Percentiles rank a stretch among this genome's conserved stretches.
These are phyloP conservation scores for Diaporthe sp. DNA, from an alignment of 2,329 filamentous ascomycete species.

Conservation along the genomic window DNA sequence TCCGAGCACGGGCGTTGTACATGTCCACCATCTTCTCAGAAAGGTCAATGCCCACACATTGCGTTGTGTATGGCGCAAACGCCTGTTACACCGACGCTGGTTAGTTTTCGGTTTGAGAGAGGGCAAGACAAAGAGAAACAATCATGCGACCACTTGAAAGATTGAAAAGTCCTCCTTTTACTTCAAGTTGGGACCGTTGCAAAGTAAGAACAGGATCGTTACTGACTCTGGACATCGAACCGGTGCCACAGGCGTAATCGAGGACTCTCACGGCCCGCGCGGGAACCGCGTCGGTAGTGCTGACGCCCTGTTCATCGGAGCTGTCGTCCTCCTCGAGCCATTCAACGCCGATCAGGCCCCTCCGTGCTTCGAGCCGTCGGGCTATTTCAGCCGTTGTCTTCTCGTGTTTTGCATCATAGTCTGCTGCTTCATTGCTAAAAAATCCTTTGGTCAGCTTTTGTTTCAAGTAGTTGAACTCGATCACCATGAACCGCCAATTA, in stretches of 20 bases:
- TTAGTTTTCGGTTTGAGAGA: background rate
- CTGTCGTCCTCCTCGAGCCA: slow-evolving; percentile 62
- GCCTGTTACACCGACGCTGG: slow-evolving; percentile 56
- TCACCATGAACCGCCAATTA: background rate
- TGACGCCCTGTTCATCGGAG: slow-evolving; percentile 50
- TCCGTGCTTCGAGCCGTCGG: slow-evolving; percentile 64
- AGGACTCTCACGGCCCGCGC: slow-evolving; percentile 66
- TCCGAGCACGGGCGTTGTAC: slow-evolving; percentile 74
- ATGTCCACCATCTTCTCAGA: slow-evolving; percentile 78
- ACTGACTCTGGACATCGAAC: slow-evolving; percentile 73
- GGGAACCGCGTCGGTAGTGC: slow-evolving; percentile 44
- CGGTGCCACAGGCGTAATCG: slow-evolving; percentile 84
- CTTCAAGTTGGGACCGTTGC: background rate
- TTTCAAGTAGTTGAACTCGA: background rate
- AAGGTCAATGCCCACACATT: slow-evolving; percentile 78
- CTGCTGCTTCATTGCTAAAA: slow-evolving; percentile 63
- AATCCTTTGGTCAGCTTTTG: background rate
- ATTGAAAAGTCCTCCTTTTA: background rate
- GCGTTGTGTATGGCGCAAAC: slow-evolving; percentile 72
- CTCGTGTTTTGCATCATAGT: slow-evolving; percentile 70
- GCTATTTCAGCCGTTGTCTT: slow-evolving; percentile 68
- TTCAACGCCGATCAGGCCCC: slow-evolving; percentile 74
- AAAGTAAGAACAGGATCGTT: background rate
- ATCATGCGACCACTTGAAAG: background rate
- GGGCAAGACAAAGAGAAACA: slow-evolving; percentile 15